Base-by-base conservation (phyloP, 176 grass and related monocot genomes). In the Otatea glauca region DNA sequence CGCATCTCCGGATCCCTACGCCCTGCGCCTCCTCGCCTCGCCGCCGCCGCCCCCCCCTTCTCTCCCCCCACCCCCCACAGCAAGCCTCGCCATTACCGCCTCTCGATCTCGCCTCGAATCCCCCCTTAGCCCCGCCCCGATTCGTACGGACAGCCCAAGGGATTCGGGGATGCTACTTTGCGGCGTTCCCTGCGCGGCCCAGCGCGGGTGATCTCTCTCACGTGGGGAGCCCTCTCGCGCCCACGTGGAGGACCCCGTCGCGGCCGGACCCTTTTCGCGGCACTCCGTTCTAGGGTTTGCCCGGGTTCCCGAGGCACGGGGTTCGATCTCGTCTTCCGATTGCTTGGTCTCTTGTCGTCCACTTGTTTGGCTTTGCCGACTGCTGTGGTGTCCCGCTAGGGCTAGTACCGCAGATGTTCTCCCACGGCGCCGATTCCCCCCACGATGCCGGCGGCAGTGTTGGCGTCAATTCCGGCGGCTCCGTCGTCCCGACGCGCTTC, bases 181-280 rank as follows among this genome's bases (percentile, higher is more conserved):
- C 32, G 38, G 21, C 78, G 53, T 50, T 32, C 27, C 32, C 72
- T 49, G 70, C 7, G 78, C 42, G 1, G 47, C 23, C 45, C 85
- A 54, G 29, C 84, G 87, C 80, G 86, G 80, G 70, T 95, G 91
- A 99, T 92, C 85, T 79, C 80, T 85, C 68, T 65, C 51, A 42
- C 77, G 78, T 83, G 91, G 86, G 89, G 87, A 84, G 78, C 78
- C 91, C 88, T 91, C 89, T 67, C 81, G 63, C 74, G 72, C 67
- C 70, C 81, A 80, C 73, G 72, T 88, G 77, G 88, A 93, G 93
- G 96, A 85, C 90, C 89, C 93, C 93, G 86, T 90, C 85, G 88
- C 88, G 71, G 77, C 76, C 60, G 81, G 68, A 55, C 76, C 58
- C 21, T 45, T 42, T 70, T 29, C 4, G 8, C 16, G 5, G 50